Evolutionary conservation across 345 rosid species (phyloP).

Genomic region (Linum tenue): DNA sequence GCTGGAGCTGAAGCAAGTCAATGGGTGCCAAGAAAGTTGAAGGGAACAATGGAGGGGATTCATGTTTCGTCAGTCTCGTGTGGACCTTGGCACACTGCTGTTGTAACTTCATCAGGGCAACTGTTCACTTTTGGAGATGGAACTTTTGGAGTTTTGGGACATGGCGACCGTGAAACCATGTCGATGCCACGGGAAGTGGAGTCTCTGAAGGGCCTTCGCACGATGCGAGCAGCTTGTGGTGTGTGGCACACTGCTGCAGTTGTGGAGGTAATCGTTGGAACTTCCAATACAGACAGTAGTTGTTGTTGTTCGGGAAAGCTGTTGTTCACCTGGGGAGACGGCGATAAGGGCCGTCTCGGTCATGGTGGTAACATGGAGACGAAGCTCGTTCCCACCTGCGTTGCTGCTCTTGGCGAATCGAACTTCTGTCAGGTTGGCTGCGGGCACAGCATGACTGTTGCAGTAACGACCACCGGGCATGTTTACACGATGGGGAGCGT

Average conservation of each 20-base stretch:
- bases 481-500: conserved; percentile 10
- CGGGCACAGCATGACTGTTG: conserved; percentile 6
- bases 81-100: conserved; percentile 15
- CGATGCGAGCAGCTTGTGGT: conserved; percentile 10
- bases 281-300: conserved; percentile 2
- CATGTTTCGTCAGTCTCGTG: conserved; percentile 10
- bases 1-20: conserved; percentile 7
- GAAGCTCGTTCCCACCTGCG: conserved; percentile 8
- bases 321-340: conserved; percentile 9
- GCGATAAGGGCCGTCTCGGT: conserved; percentile 5
- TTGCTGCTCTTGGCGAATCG: conserved; percentile 6
- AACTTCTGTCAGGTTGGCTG: conserved; percentile 11
- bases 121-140: conserved; percentile 13
- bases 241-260: conserved; percentile 14
- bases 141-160: conserved; percentile 9
- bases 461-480: conserved; percentile 6
- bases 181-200: conserved; percentile 10
- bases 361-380: conserved; percentile 9
- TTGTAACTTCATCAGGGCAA: conserved; percentile 12
- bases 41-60: conserved; percentile 8
- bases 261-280: conserved; percentile 4
- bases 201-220: conserved; percentile 3
- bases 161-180: conserved; percentile 4
- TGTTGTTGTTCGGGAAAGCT: conserved; percentile 9
- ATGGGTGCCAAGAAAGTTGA: conserved; percentile 2